These are phyloP conservation scores for Pichia sp. DNA, from an alignment of 1,139 yeast genomes.

Conservation along the genomic window DNA sequence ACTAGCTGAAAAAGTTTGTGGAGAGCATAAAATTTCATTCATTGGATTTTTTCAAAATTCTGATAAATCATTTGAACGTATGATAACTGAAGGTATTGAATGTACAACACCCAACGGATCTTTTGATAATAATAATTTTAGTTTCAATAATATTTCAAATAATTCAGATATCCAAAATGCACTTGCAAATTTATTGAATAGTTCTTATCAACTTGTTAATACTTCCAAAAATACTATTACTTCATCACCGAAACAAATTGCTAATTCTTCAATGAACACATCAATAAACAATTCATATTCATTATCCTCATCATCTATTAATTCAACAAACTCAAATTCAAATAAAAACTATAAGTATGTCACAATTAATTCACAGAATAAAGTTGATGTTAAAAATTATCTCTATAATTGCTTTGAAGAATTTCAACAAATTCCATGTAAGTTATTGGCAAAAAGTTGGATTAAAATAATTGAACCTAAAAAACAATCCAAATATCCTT, in stretches of 20 bases:
- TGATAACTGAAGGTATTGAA: constrained; percentile 10
- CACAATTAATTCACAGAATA: constrained; percentile 20
- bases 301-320: constrained; percentile 2
- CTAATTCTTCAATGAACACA: neutral
- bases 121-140: neutral
- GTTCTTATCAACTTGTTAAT: neutral
- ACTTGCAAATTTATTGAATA: constrained; percentile 5
- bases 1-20: constrained; percentile 6
- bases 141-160: constrained; percentile 2
- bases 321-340: constrained; percentile 1
- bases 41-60: constrained; percentile 14
- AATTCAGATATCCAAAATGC: constrained; percentile 9
- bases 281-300: neutral
- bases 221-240: neutral
- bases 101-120: constrained; percentile 9
- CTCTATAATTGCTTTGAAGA: constrained; percentile 27
- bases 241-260: constrained; percentile 5
- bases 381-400: constrained; percentile 23
- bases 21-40: constrained; percentile 8
- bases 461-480: constrained; percentile 58
- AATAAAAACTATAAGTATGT: constrained; percentile 7
- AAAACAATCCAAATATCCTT: constrained; percentile 61
- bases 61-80: constrained; percentile 5
- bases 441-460: constrained; percentile 61
- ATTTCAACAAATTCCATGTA: constrained; percentile 53